Evolutionary conservation across 2,329 filamentous ascomycete genomes (phyloP), one percentile per base, ranked within the genome.

Genomic region (Cryphonectria naterciae): DNA sequence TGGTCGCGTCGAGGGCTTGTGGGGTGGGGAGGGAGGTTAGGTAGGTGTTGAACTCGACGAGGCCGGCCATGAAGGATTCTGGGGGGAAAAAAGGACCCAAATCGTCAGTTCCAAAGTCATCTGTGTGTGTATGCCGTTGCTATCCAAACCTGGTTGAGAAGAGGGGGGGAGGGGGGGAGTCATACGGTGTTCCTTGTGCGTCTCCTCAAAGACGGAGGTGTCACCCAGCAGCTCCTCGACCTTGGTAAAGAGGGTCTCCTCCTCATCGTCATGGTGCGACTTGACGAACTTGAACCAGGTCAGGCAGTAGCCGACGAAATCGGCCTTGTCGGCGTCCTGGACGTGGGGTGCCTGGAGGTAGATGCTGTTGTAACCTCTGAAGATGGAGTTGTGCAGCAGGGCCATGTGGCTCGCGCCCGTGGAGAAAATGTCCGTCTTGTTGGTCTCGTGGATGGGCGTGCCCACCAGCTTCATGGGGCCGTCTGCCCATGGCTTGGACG

Each of bases 301-400:
- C 67, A 87, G 80, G 41, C 82, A 81, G 79, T 91, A 91, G 25
- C 83, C 83, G 68, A 90, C 78, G 74, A 91, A 91, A 77, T 87
- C 85, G 64, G 79, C 77, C 77, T 85, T 85, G 77, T 90, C 87
- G n/a, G 78, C 77, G 2, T 83, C 82, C 13, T 82, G 77, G 58
- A 90, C 78, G 74, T 86, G 81, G 15, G 84, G 83, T 0, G 87
- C 88, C 77, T 91, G 89, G 56, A 86, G 83, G 77, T 87, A 89
- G 76, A 91, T 89, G 75, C 84, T 86, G 79, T 91, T 91, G 81
- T 87, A 89, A 68, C 88, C 87, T 58, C 89, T 87, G 73, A 91
- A 85, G 75, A 91, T 86, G 69, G 85, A 81, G 75, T 91, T 91
- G 82, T 91, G 88, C 65, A 89, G 80, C 67, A 90, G 78, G 3